Percentiles rank a stretch among this genome's conserved stretches.
Conservation (phyloP, 176 grass and related monocot genomes). For the Rhynchospora pubera region DNA sequence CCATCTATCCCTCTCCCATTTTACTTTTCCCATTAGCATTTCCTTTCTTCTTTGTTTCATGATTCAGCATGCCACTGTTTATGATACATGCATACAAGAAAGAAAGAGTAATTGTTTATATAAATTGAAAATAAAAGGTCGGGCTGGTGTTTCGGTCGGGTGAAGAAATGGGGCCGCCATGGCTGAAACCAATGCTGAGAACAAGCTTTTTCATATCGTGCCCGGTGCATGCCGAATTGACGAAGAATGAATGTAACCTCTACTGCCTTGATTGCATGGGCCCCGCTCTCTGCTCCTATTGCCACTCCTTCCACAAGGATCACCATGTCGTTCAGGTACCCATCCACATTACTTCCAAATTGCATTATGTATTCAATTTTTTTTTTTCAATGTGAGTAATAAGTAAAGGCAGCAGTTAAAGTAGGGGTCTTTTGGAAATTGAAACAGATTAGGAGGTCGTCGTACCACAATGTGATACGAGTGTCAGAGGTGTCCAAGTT, state of each 20-base stretch:
- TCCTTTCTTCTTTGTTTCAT: neutral
- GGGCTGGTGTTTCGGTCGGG: constrained; percentile 27
- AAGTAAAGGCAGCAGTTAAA: neutral
- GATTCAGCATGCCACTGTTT: neutral
- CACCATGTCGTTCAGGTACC: constrained; percentile 36
- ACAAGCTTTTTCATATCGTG: constrained; percentile 39
- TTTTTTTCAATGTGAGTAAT: neutral
- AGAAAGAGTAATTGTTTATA: neutral
- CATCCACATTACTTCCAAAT: constrained; percentile 5
- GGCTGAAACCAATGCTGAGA: constrained; percentile 37
- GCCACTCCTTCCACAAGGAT: constrained; percentile 31
- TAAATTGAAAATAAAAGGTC: constrained; percentile 9
- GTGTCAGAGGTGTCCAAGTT: constrained; percentile 49
- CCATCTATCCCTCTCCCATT: neutral
- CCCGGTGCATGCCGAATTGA: constrained; percentile 28
- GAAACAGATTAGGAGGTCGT: constrained; percentile 37
- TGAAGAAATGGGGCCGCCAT: constrained; percentile 25
- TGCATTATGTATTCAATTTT: neutral
- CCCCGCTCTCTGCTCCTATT: constrained; percentile 31
- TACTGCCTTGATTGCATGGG: constrained; percentile 47
- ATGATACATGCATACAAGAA: neutral
- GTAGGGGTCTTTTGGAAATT: neutral
- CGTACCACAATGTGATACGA: constrained; percentile 48
- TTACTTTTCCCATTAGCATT: neutral
- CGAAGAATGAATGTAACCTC: constrained; percentile 52